These are phyloP conservation scores for Serpula lacrymans DNA, from an alignment of 768 basidiomycete species.

Conservation along the genomic window DNA sequence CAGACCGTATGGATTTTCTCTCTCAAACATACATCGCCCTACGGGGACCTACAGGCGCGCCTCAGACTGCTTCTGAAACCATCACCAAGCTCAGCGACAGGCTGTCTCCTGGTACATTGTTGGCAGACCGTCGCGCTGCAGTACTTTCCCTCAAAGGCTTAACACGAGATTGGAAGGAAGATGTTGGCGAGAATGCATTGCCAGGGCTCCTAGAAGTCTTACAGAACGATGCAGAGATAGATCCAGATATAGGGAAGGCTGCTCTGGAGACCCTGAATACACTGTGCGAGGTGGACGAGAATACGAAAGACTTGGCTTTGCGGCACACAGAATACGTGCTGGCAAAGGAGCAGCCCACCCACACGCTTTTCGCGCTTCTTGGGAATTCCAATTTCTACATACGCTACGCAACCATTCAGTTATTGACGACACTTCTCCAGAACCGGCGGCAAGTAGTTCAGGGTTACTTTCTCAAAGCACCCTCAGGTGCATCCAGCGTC, in stretches of 20 bases:
- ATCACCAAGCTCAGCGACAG: slow-evolving; percentile 86
- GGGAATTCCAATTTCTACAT: slow-evolving; percentile 78
- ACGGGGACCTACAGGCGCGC: slow-evolving; percentile 76
- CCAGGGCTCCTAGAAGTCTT: slow-evolving; percentile 77
- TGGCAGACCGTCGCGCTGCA: slow-evolving; percentile 90
- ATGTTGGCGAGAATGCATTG: slow-evolving; percentile 79
- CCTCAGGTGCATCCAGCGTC: slow-evolving; percentile 71
- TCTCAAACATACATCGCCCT: slow-evolving; percentile 84
- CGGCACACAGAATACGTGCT: slow-evolving; percentile 82
- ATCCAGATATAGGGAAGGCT: slow-evolving; percentile 90
- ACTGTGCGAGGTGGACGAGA: slow-evolving; percentile 79
- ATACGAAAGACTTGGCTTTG: slow-evolving; percentile 68
- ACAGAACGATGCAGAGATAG: slow-evolving; percentile 84
- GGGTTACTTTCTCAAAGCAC: slow-evolving; percentile 85
- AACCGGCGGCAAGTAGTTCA: slow-evolving; percentile 83
- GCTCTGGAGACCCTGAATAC: slow-evolving; percentile 84
- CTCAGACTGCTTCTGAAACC: slow-evolving; percentile 81
- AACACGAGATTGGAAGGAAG: slow-evolving; percentile 83
- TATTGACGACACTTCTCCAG: slow-evolving; percentile 73
- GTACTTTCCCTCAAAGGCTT: slow-evolving; percentile 94
- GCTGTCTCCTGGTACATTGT: slow-evolving; percentile 83
- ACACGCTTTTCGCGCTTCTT: slow-evolving; percentile 75
- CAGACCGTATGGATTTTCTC: slow-evolving; percentile 68
- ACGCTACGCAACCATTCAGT: slow-evolving; percentile 80
- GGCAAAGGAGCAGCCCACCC: slow-evolving; percentile 62